Conservation (phyloP, 2,329 filamentous ascomycete genomes). For the Fusarium sp. region DNA sequence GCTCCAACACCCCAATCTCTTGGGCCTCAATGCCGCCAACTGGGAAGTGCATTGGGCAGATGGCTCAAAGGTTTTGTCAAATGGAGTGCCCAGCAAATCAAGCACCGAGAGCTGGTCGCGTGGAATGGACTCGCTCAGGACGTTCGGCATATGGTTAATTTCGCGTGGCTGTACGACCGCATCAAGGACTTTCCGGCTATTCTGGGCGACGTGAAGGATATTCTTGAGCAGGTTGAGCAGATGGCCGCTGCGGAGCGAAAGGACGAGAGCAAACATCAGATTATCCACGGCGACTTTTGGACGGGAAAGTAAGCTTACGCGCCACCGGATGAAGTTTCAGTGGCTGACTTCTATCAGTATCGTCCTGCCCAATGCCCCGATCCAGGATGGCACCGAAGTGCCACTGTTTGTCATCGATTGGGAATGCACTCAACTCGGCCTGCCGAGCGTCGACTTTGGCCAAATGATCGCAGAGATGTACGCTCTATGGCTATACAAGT, state of each 20-base stretch:
- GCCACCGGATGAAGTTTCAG: accelerated
- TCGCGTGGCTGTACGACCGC: constrained; percentile 2
- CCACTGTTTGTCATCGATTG: constrained; percentile 3
- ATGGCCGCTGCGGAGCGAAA: constrained; percentile 9
- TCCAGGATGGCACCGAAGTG: background rate
- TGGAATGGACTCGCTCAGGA: constrained; percentile 3
- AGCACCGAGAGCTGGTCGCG: constrained; percentile 1
- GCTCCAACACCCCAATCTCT: background rate
- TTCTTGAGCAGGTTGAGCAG: constrained; percentile 9
- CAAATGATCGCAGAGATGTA: constrained; percentile 28
- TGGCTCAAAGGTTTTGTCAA: constrained; percentile 10
- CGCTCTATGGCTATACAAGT: constrained; percentile 18
- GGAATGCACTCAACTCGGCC: constrained; percentile 1
- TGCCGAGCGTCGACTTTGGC: background rate
- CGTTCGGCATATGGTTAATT: constrained; percentile 16
- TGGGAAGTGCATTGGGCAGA: constrained; percentile 18
- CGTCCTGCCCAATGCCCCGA: background rate
- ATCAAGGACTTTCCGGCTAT: constrained; percentile 7
- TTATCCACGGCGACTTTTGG: constrained; percentile 22
- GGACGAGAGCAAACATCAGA: constrained; percentile 4
- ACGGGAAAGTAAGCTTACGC: constrained; percentile 6
- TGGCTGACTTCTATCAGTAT: background rate
- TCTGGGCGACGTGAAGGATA: constrained; percentile 4
- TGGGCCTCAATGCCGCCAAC: constrained; percentile 1
- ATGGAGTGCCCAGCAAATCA: background rate